Evolutionary conservation across 2,329 filamentous ascomycete species (phyloP), one percentile per base, ranked within the genome.

Genomic region (Fusarium albosuccineum): DNA sequence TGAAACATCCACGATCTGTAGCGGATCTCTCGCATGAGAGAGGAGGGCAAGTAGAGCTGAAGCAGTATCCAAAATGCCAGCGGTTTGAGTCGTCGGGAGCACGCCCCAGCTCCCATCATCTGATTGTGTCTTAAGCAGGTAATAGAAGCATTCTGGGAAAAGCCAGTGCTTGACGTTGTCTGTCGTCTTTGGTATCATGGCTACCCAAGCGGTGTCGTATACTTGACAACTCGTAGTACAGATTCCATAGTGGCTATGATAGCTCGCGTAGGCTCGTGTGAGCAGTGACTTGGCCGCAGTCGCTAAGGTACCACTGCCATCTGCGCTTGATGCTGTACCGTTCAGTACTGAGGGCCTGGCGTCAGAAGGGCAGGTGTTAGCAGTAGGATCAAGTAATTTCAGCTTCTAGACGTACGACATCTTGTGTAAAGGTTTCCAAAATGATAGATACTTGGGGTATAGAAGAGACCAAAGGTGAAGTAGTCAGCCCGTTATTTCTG

Each of bases 181-280:
- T 1, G 30, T 39, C 0, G 6, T 40, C 10, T 54, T 59, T 1
- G 40, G 2, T 22, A 59, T 17, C 56, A 59, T 59, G 9, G 56
- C 30, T 3, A 54, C 49, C 56, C 56, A 59, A 10, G 49, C 56
- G 4, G 56, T 54, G n/a, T 59, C 56, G 22, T 59, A 59, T 2
- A 54, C 40, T 17, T 59, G 49, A 5, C 34, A 40, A 27, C 40
- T 59, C 0, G 56, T 59, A 3, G 56, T 45, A 26, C 56, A 33
- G 0, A 59, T 33, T 2, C 56, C 56, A 1, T 59, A 59, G 6
- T 59, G 29, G 16, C 29, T 11, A n/a, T 59, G 22, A n/a, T 54
- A 33, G 8, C 33, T 54, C 1, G 17, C 16, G 16, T 33, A 41
- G n/a, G 40, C 33, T 1, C 49, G 33, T 3, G 17, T 26, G 10